A percentile compares a stretch with the other conserved stretches of the same genome.
Evolutionary conservation across 306 rosid species (phyloP).

Genomic region (Spatholobus suberectus): DNA sequence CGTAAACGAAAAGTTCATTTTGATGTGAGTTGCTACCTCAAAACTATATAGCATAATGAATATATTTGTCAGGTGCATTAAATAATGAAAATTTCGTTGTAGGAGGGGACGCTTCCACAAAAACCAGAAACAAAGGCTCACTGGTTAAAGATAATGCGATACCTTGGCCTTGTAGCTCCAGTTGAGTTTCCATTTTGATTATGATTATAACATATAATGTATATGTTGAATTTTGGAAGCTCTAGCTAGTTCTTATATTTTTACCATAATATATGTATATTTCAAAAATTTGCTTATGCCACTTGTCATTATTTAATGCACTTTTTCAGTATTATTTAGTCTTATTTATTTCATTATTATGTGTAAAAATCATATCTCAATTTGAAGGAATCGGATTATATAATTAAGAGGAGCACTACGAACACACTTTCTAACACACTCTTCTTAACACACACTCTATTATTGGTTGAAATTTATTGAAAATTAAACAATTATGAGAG

Average conservation of each 20-base stretch:
- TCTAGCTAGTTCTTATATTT: background rate
- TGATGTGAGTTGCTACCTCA: conserved; percentile 51
- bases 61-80: background rate
- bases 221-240: background rate
- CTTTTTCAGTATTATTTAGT: background rate
- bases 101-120: conserved; percentile 50
- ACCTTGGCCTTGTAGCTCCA: conserved; percentile 62
- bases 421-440: too few species aligned
- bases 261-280: background rate
- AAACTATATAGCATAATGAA: background rate
- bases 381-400: background rate
- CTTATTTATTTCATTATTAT: background rate
- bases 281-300: background rate
- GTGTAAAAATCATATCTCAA: background rate
- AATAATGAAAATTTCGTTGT: conserved; percentile 23
- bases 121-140: conserved; percentile 52
- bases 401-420: too few species aligned
- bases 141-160: conserved; percentile 61
- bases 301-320: background rate
- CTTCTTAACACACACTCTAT: too few species aligned
- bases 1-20: conserved; percentile 59
- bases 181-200: conserved; percentile 55
- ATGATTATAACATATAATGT: background rate
- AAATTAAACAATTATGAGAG: too few species aligned
- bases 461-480: too few species aligned